phyloP scores from a whole-genome alignment of 2,329 filamentous ascomycete species.

The Pyrenophora teres region DNA sequence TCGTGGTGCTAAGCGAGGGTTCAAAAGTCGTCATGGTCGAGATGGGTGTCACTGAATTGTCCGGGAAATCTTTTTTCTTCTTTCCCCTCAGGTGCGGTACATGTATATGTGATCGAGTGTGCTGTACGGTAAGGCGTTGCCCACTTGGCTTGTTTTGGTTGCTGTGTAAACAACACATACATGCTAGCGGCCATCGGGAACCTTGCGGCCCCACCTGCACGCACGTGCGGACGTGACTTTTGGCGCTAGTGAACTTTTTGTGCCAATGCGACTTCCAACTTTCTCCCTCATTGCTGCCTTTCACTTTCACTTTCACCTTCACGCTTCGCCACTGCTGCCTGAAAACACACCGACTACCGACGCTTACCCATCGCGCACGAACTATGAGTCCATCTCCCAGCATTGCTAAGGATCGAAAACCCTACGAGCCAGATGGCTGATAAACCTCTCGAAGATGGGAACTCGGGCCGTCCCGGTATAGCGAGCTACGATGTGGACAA shows the following conservation, averaged over 20 bases:
- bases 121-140: conserved; percentile 20
- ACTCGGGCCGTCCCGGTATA: conserved; percentile 60
- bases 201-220: neutral
- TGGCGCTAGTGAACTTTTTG: conserved; percentile 30
- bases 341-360: neutral
- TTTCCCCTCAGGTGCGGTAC: no score
- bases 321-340: neutral
- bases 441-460: conserved; percentile 53
- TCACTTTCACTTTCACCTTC: neutral
- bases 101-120: conserved; percentile 14
- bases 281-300: conserved; percentile 10
- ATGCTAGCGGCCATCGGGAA: conserved; percentile 9
- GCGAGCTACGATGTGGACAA: conserved; percentile 55
- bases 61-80: no score
- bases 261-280: conserved; percentile 7
- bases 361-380: conserved; percentile 7
- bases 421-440: conserved; percentile 63
- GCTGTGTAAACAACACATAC: conserved; percentile 36
- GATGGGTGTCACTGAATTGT: neutral
- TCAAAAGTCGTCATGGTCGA: conserved; percentile 67
- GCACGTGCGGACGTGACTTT: conserved; percentile 38
- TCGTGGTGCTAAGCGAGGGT: conserved; percentile 68
- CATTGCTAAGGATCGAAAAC: conserved; percentile 18
- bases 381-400: conserved; percentile 30
- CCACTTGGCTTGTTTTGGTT: conserved; percentile 26